phyloP scores from a whole-genome alignment of 2,329 filamentous ascomycete species.

The Diplodia mutila region DNA sequence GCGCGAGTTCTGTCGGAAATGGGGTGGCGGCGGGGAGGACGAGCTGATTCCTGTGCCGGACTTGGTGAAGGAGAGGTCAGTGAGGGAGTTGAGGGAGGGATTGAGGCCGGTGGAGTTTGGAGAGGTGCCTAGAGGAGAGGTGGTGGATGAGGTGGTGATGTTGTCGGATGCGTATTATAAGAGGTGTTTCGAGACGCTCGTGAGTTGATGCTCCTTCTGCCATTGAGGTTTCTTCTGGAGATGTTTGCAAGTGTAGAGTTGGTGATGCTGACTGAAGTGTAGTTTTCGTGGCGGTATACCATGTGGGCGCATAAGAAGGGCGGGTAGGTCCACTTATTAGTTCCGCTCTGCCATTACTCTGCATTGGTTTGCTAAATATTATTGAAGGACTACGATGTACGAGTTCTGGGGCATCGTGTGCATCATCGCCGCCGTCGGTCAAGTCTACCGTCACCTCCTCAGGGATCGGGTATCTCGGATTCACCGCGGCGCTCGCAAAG shows the following conservation, averaged over 20 bases:
- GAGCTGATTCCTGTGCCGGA: constrained; percentile 8
- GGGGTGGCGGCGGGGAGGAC: background rate
- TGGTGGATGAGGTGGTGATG: background rate
- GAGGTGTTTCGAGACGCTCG: constrained; percentile 7
- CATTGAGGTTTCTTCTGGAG: too few species aligned
- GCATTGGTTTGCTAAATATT: background rate
- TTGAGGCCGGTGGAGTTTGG: background rate
- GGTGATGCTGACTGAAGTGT: background rate
- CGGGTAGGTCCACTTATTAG: background rate
- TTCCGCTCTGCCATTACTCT: background rate
- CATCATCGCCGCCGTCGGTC: background rate
- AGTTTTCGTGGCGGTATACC: constrained; percentile 18
- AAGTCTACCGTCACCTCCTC: constrained; percentile 10
- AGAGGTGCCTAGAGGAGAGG: background rate
- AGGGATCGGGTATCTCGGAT: background rate
- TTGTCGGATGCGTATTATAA: constrained; percentile 7
- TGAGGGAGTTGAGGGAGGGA: background rate
- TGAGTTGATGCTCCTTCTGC: background rate
- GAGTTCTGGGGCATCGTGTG: constrained; percentile 7
- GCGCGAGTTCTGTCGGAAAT: constrained; percentile 2
- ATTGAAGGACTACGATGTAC: background rate
- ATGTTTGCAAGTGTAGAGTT: background rate
- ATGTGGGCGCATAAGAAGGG: constrained; percentile 13
- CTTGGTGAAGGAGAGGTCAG: background rate
- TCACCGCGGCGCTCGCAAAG: background rate